Conservation (phyloP, 2,329 filamentous ascomycete species). For the Phialophora chinensis region DNA sequence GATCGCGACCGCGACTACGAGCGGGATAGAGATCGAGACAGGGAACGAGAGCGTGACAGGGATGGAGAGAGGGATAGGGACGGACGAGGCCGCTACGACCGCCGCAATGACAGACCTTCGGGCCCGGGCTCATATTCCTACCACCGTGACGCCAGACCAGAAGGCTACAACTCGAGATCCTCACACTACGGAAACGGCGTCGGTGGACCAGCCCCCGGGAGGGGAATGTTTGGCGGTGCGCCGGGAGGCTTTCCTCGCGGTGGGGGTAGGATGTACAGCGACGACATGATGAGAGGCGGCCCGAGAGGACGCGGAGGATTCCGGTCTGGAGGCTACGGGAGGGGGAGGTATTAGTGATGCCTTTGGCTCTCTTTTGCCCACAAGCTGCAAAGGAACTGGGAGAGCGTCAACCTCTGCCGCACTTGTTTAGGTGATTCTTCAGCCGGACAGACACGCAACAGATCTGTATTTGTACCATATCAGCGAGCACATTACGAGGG, state of each 20-base stretch:
- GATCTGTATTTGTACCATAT: not conserved
- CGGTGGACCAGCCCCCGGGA: constrained; percentile 21
- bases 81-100: constrained; percentile 33
- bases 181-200: constrained; percentile 40
- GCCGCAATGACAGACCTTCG: constrained; percentile 30
- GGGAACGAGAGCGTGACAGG: constrained; percentile 29
- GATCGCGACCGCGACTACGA: constrained; percentile 30
- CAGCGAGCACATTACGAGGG: not conserved
- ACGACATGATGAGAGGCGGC: constrained; percentile 57
- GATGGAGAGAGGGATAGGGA: constrained; percentile 29
- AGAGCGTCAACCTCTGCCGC: not conserved
- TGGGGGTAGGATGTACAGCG: constrained; percentile 31
- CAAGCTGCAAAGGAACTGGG: not conserved
- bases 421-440: not conserved
- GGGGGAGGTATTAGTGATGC: constrained; percentile 32
- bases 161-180: constrained; percentile 30
- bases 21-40: constrained; percentile 30
- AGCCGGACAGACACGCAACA: not conserved
- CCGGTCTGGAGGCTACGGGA: constrained; percentile 41
- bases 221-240: constrained; percentile 28
- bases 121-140: constrained; percentile 27
- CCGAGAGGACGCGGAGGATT: constrained; percentile 63
- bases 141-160: constrained; percentile 21
- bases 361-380: not conserved
- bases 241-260: constrained; percentile 26